Base-by-base conservation (phyloP, 2,329 filamentous ascomycete species). In the Phaeosphaeriaceae sp. region DNA sequence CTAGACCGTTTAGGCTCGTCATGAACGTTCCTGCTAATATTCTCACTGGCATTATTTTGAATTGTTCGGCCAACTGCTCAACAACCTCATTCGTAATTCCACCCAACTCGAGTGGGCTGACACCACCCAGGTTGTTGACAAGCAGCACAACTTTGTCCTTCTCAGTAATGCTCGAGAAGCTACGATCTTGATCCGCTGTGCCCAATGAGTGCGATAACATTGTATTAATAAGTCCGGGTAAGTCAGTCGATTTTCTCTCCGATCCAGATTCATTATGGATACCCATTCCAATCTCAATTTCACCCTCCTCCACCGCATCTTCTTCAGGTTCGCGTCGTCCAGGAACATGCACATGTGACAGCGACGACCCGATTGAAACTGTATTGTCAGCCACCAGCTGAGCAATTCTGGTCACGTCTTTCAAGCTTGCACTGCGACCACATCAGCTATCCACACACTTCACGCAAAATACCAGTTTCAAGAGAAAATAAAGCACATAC, bases 321-420 rank as follows among this genome's bases (percentile, higher is more conserved):
- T 78, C 78, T 35, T 79, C 80, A 11, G 73, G 67, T 56, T 84
- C 82, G 1, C 78, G 82, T 52, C 92, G 83, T 3, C 93, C 92
- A 0, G 93, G 93, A 0, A 97, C 90, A 68, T 97, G 93, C n/a
- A 97, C 92, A 70, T 96, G 92, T 56, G 89, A 87, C 34, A 97
- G 77, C 44, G 89, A 93, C 3, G 90, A 89, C 13, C 92, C 93
- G 17, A 97, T 89, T 34, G 88, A 92, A 28, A 95, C 88, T 6
- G 93, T 76, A 68, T 96, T 96, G 15, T 84, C 80, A 2, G 89
- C 87, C 3, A 85, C 83, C 41, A 91, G 75, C 64, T 86, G 81
- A 6, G 91, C 92, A 9, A 92, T 83, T 55, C 81, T 79, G 52
- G 86, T 83, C 3, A 95, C 89, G 48, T 96, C 84, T 17, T 86